Evolutionary conservation across 257 asterid genomes (phyloP).

Genomic region (Solanum sejunctum): DNA sequence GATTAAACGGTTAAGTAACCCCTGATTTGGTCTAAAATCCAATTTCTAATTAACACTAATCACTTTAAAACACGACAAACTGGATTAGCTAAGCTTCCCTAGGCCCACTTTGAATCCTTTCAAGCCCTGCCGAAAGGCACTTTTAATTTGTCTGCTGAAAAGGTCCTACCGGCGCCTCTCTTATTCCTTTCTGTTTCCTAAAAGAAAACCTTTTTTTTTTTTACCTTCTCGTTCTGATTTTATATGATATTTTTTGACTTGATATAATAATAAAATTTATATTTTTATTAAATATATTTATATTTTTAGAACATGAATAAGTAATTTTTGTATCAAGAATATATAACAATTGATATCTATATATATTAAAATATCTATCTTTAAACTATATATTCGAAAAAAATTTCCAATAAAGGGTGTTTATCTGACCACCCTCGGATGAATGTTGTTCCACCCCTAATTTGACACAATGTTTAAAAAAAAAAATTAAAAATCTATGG

Average conservation of each 20-base stretch:
- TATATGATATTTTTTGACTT: too few relatives aligned
- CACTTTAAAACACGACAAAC: neutral
- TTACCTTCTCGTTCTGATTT: too few relatives aligned
- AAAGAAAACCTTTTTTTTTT: neutral
- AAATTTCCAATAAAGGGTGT: too few relatives aligned
- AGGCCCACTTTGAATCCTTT: neutral
- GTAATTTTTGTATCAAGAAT: too few relatives aligned
- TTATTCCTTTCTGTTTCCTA: neutral
- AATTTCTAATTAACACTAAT: neutral
- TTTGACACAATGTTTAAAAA: too few relatives aligned
- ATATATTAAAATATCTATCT: too few relatives aligned
- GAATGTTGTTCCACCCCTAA: too few relatives aligned
- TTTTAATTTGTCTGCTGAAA: neutral
- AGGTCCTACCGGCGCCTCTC: neutral
- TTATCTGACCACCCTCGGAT: too few relatives aligned
- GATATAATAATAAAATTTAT: fast-evolving
- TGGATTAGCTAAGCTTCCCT: neutral
- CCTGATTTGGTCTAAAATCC: neutral
- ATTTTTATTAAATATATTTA: fast-evolving
- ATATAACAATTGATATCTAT: too few relatives aligned
- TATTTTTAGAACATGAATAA: fast-evolving
- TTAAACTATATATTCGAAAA: too few relatives aligned
- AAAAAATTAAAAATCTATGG: too few relatives aligned
- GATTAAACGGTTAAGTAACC: neutral
- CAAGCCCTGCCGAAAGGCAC: neutral